Percentiles rank a stretch among this genome's conserved stretches.
Conservation (phyloP, 2,329 filamentous ascomycete species). For the Monosporascus ibericus region DNA sequence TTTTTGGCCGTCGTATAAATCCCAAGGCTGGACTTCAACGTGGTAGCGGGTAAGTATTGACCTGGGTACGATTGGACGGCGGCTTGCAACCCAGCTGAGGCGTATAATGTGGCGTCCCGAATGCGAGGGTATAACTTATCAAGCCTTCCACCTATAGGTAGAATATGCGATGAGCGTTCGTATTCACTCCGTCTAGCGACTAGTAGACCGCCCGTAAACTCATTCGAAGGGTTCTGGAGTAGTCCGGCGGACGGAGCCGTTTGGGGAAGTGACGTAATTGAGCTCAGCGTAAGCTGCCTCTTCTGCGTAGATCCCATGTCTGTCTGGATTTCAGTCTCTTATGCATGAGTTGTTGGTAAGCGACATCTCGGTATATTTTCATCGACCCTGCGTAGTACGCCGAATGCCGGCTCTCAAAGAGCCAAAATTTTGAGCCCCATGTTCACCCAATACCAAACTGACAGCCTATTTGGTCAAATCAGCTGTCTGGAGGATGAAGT, state of each 20-base stretch:
- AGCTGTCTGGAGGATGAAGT: too few species aligned
- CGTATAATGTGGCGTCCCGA: slow-evolving; percentile 4
- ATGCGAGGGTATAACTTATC: not conserved
- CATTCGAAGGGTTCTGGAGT: not conserved
- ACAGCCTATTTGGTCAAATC: too few species aligned
- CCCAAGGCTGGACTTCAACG: not conserved
- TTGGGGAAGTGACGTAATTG: not conserved
- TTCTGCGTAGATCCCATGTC: not conserved
- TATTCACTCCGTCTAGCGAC: not conserved
- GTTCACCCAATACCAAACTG: too few species aligned
- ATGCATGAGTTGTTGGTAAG: not conserved
- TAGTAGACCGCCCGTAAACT: not conserved
- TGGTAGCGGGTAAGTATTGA: not conserved
- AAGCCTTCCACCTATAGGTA: not conserved
- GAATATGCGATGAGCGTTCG: not conserved
- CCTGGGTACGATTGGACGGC: not conserved
- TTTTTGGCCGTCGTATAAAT: not conserved
- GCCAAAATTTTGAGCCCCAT: too few species aligned
- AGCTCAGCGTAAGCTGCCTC: not conserved
- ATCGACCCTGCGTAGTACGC: too few species aligned
- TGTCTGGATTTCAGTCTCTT: not conserved
- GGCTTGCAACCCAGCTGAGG: not conserved
- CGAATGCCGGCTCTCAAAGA: too few species aligned
- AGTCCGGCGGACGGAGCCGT: not conserved
- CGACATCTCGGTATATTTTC: not conserved